Evolutionary conservation across 345 rosid species (phyloP), one percentile per base, ranked within the genome.

Genomic region (Arabidopsis arenosa): DNA sequence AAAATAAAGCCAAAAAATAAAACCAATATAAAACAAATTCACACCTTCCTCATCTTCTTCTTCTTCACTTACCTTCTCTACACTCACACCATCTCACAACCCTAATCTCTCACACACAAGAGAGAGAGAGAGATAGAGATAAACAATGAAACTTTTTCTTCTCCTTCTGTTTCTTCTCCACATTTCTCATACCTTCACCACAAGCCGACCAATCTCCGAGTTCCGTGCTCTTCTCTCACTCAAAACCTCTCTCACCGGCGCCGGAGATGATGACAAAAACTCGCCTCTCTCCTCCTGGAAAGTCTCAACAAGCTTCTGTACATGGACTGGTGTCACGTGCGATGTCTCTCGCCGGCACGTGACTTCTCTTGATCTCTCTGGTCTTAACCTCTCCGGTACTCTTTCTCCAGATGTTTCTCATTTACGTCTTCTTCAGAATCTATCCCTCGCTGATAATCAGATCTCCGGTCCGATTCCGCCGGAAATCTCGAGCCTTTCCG

Each of bases 261-360:
- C 56, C 74, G 81, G 62, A 48, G 60, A 39, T 1, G 70, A 76
- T 7, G 91, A 84, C 83, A 78, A 90, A 45, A 74, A 79, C 26
- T 68, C 86, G 1, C 47, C 87, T 5, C 89, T 94, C 56, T 33
- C 88, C 37, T 47, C 91, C 4, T 94, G 99, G 99, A 92, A 86
- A 77, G 68, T 60, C 7, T 61, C 86, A 18, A 79, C 85, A 4
- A 55, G 80, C 65, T 80, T 84, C 80, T 92, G 96, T 72, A 56
- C 85, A 5, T 94, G 96, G 90, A 1, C 65, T 8, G 85, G 91
- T 30, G 85, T 92, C 86, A 83, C 86, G 17, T 95, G 98, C 81
- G 98, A 91, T 80, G 26, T 77, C 47, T 56, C 90, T 37, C 75
- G 72, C 36, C 86, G 86, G 21, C 94, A 88, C 83, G 91, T 87